Evolutionary conservation across 352 stramenopile species (phyloP).

Genomic region (Phytophthora lateralis): DNA sequence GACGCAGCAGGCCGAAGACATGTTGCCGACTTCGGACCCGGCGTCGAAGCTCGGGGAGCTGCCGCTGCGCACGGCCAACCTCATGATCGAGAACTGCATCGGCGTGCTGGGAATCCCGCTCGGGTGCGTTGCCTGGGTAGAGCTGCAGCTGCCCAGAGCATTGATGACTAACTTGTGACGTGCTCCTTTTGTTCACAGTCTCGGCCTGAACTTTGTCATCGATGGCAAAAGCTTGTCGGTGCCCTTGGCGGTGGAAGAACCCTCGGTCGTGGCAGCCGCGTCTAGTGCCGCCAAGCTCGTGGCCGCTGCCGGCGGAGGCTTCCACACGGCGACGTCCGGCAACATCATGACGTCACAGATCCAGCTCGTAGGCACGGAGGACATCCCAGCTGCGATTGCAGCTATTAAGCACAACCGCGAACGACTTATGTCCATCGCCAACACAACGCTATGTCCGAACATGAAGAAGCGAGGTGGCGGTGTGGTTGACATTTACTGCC

Average conservation of each 20-base stretch:
- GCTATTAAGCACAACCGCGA: conserved; percentile 61
- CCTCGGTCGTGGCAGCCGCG: conserved; percentile 83
- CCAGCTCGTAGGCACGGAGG: conserved; percentile 75
- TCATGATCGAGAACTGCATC: conserved; percentile 93
- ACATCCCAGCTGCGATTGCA: conserved; percentile 57
- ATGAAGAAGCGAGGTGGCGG: conserved; percentile 89
- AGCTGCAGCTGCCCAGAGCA: neutral
- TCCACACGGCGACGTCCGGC: conserved; percentile 70
- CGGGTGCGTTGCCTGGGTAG: conserved; percentile 45
- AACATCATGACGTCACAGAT: conserved; percentile 91
- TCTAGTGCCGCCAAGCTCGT: conserved; percentile 87
- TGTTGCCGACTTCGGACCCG: conserved; percentile 24
- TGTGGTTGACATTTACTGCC: conserved; percentile 80
- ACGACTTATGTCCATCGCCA: conserved; percentile 68
- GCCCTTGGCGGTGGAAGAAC: conserved; percentile 87
- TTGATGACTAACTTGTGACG: conserved; percentile 10
- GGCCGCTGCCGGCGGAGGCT: conserved; percentile 69
- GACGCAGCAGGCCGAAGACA: conserved; percentile 29
- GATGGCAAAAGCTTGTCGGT: conserved; percentile 80
- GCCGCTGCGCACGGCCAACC: conserved; percentile 76
- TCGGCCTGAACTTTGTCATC: conserved; percentile 88
- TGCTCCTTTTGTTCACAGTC: conserved; percentile 25
- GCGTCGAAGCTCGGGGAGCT: conserved; percentile 70
- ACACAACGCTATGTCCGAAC: conserved; percentile 80
- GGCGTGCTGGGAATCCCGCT: conserved; percentile 84